Base-by-base conservation (phyloP, 768 basidiomycete species). In the Calocybe indica region DNA sequence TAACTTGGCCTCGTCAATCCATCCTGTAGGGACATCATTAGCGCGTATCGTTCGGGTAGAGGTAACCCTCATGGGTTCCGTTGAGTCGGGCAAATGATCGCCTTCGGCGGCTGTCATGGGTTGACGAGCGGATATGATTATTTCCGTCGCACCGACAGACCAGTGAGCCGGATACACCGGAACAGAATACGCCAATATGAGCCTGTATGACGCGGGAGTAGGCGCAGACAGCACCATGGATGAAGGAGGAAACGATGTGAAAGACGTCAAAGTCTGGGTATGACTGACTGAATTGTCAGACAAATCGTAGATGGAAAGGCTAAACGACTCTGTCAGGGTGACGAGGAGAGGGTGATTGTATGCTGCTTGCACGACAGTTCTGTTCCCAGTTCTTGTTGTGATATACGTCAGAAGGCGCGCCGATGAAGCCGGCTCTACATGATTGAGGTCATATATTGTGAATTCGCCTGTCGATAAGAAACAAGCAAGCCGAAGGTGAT, bases 151-250 rank as follows among this genome's bases (percentile, higher is more conserved):
- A 31, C 85, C 87, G 30, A 83, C 76, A 22, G 82, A 81, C 85
- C 85, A 92, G 60, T 92, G 90, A 12, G 72, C 70, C 3, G 89
- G 89, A 60, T 87, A 91, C 37, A 92, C 83, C 30, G 87, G 88
- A 33, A 81, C 70, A 13, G 86, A 71, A 64, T 90, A 89, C 12
- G 83, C 79, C 55, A 92, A 63, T 28, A 91, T 70, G 43, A 92
- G 74, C 59, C 83, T 90, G 67, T 86, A 92, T 29, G 68, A 75
- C 8, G 67, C 60, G 7, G 76, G 57, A 12, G 81, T 73, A 15
- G 79, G 78, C 15, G 75, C 70, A 15, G 88, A 87, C 40, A 92
- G 66, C n/a, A 89, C 78, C n/a, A 92, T 65, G 4, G 88, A 90
- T 3, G 81, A 78, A 1, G 90, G 89, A 1, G 86, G 85, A 61